These are phyloP conservation scores for Euptelea pleiosperma DNA, from an alignment of 164 flowering plant species.

Conservation along the genomic window DNA sequence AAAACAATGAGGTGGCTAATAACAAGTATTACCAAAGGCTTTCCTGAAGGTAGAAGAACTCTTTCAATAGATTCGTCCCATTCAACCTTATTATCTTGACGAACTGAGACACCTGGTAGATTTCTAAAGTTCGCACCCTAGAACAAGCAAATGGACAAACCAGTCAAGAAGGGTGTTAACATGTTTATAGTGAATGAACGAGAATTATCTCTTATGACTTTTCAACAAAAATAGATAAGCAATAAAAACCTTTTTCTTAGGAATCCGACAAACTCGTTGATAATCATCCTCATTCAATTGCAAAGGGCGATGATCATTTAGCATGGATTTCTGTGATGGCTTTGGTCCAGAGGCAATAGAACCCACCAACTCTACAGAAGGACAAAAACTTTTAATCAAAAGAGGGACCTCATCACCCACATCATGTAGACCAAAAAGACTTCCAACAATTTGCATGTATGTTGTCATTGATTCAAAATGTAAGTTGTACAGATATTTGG, in stretches of 20 bases:
- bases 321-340: not conserved
- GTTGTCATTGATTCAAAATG: too few relatives aligned
- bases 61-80: conserved; percentile 50
- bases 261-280: conserved; percentile 59
- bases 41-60: conserved; percentile 43
- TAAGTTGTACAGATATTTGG: too few relatives aligned
- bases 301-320: conserved; percentile 64
- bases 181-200: too few relatives aligned
- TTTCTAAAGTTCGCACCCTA: conserved; percentile 84
- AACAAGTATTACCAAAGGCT: conserved; percentile 54
- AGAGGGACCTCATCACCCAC: too few relatives aligned
- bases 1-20: not conserved
- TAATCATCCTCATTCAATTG: conserved; percentile 59
- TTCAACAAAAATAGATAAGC: not conserved
- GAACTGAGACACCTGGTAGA: conserved; percentile 60
- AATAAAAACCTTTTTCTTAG: conserved; percentile 56
- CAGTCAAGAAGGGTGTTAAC: too few relatives aligned
- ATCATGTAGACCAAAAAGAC: too few relatives aligned
- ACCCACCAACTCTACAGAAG: conserved; percentile 29
- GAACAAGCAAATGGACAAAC: not conserved
- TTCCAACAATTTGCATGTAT: too few relatives aligned
- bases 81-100: conserved; percentile 47
- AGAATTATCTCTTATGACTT: too few relatives aligned
- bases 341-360: not conserved
- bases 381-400: too few relatives aligned